Evolutionary conservation across 192 early-diverging fungal species (phyloP).

Genomic region (Neocallimastix lanati): DNA sequence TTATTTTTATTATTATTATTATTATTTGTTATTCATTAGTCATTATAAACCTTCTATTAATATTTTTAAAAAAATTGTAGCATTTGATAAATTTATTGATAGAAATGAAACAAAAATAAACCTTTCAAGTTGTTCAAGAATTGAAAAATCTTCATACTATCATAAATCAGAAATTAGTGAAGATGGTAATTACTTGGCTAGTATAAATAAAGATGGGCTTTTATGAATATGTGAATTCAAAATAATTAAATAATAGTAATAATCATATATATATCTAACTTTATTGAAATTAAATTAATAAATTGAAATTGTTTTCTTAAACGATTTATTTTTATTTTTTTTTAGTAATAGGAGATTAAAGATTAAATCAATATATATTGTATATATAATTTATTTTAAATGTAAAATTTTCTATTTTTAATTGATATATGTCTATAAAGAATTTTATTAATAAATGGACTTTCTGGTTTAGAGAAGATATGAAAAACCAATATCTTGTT

Average conservation of each 20-base stretch:
- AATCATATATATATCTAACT: no score
- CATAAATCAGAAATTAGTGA: not conserved
- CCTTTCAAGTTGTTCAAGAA: not conserved
- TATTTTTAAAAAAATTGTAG: not conserved
- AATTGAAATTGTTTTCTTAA: no score
- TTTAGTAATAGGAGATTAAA: no score
- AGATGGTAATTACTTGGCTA: not conserved
- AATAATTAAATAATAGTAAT: not conserved
- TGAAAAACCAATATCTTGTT: not conserved
- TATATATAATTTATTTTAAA: no score
- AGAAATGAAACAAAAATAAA: not conserved
- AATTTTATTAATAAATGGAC: not conserved
- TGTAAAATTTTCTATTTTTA: no score
- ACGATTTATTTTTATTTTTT: no score
- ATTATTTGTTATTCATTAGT: no score
- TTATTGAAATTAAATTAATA: no score
- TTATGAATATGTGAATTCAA: not conserved
- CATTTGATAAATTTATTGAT: not conserved
- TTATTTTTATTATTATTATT: no score
- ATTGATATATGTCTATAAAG: no score
- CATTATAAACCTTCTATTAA: not conserved
- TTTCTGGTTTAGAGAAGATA: not conserved
- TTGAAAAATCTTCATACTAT: not conserved
- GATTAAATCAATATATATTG: no score
- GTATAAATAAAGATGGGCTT: not conserved